Conservation (phyloP, 306 rosid species). For the Vigna radiata region DNA sequence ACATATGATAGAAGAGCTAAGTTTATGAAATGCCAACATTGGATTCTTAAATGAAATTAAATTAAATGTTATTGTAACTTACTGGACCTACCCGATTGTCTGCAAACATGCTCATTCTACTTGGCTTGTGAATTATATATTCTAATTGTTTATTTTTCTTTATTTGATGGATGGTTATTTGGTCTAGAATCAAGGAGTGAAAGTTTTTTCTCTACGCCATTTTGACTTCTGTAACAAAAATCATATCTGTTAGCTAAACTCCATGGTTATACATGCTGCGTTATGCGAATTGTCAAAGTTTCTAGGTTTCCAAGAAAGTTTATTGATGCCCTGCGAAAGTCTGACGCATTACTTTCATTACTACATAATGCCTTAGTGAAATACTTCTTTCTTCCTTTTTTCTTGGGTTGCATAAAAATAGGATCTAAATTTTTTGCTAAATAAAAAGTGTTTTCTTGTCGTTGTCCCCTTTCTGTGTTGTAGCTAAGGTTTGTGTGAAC, state of each 20-base stretch:
- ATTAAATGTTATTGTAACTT: slow-evolving; percentile 7
- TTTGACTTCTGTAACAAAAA: background rate
- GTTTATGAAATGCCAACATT: background rate
- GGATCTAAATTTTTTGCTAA: background rate
- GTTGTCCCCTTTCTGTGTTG: background rate
- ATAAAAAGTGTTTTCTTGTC: background rate
- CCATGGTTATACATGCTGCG: background rate
- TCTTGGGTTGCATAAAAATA: background rate
- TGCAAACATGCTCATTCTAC: background rate
- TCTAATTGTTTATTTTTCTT: background rate
- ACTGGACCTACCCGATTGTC: slow-evolving; percentile 5
- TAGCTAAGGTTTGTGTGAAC: slow-evolving; percentile 2
- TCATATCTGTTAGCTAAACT: background rate
- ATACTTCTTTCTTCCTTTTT: background rate
- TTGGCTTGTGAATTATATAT: background rate
- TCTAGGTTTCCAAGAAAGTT: slow-evolving; percentile 6
- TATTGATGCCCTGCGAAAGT: background rate
- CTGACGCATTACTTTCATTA: background rate
- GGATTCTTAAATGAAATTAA: slow-evolving; percentile 33
- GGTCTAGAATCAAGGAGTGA: background rate
- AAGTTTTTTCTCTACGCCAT: background rate
- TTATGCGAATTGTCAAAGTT: background rate
- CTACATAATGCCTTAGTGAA: background rate
- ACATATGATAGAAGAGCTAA: background rate
- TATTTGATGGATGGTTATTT: background rate